These are phyloP conservation scores for Candida sphagnicola DNA, from an alignment of 805 yeast species.

Conservation along the genomic window DNA sequence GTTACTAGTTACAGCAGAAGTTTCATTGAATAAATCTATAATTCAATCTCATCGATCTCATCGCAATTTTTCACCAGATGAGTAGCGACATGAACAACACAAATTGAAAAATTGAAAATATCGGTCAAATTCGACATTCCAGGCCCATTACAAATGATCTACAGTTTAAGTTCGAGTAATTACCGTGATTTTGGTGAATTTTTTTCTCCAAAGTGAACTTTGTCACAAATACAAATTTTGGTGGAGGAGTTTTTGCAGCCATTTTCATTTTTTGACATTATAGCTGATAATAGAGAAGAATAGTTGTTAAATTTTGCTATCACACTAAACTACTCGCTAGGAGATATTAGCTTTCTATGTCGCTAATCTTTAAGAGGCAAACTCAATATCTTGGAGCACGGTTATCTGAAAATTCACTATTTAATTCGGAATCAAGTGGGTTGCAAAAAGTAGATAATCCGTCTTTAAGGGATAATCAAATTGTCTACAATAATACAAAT, in stretches of 20 bases:
- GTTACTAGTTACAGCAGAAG: conserved; percentile 1
- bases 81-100: too few relatives aligned
- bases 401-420: conserved; percentile 1
- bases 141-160: too few relatives aligned
- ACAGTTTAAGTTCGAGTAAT: too few relatives aligned
- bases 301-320: background rate
- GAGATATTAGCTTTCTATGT: background rate
- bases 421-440: background rate
- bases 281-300: too few relatives aligned
- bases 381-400: background rate
- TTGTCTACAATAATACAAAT: background rate
- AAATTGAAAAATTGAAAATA: too few relatives aligned
- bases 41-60: background rate
- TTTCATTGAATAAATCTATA: conserved; percentile 1
- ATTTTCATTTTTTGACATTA: too few relatives aligned
- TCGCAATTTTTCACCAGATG: conserved; percentile 1
- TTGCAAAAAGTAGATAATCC: background rate
- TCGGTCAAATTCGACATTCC: too few relatives aligned
- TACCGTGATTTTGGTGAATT: too few relatives aligned
- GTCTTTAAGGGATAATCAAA: background rate
- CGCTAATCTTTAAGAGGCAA: background rate
- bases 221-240: background rate
- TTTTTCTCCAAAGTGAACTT: background rate
- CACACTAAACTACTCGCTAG: background rate
- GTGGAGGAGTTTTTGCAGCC: background rate